A percentile compares a stretch with the other conserved stretches of the same genome.
Evolutionary conservation across 805 yeast genomes (phyloP).

Genomic region (Schwanniomyces yamadae): DNA sequence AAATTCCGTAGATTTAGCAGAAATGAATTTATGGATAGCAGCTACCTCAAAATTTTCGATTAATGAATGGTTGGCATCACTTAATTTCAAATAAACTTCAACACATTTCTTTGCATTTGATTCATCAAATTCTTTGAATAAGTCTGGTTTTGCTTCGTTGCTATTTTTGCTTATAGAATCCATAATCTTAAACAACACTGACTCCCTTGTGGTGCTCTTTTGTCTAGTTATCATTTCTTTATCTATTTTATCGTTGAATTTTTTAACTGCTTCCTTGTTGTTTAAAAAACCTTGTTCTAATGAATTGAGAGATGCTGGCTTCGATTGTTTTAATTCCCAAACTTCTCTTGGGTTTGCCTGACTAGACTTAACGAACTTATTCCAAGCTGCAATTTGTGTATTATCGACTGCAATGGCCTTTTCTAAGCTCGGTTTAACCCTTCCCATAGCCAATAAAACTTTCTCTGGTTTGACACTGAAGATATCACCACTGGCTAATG

Average conservation of each 20-base stretch:
- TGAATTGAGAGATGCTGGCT: constrained; percentile 37
- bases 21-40: constrained; percentile 24
- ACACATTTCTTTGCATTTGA: constrained; percentile 36
- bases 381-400: constrained; percentile 73
- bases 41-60: constrained; percentile 17
- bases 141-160: constrained; percentile 20
- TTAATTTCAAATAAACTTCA: constrained; percentile 29
- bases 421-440: constrained; percentile 72
- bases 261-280: constrained; percentile 18
- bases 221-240: constrained; percentile 42
- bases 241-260: constrained; percentile 38
- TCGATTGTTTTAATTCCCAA: constrained; percentile 50
- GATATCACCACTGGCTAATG: constrained; percentile 80
- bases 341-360: constrained; percentile 53
- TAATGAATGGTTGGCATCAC: constrained; percentile 26
- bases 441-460: constrained; percentile 83
- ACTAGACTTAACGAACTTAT: constrained; percentile 63
- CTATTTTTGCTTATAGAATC: constrained; percentile 21
- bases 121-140: constrained; percentile 34
- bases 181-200: constrained; percentile 47
- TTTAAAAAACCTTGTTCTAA: constrained; percentile 13
- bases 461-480: constrained; percentile 83
- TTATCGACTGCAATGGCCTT: constrained; percentile 69
- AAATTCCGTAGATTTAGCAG: constrained; percentile 36
- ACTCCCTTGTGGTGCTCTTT: constrained; percentile 45